A percentile compares a stretch with the other conserved stretches of the same genome.
These are phyloP conservation scores for Fusarium denticulatum DNA, from an alignment of 2,329 filamentous ascomycete species.

Conservation along the genomic window DNA sequence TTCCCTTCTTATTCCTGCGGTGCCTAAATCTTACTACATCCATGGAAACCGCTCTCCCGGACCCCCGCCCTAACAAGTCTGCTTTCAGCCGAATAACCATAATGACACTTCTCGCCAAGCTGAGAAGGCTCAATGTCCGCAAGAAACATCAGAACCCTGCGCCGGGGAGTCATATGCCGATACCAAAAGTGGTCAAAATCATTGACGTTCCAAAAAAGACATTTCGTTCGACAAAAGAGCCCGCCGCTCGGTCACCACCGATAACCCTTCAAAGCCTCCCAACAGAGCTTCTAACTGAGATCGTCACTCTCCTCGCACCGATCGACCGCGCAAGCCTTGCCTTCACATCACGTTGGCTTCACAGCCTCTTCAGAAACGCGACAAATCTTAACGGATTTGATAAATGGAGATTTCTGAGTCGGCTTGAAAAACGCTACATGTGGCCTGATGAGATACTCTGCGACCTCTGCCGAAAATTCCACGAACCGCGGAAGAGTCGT, in stretches of 20 bases:
- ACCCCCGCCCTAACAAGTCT: fast-evolving
- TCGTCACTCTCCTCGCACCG: background rate
- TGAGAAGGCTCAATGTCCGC: background rate
- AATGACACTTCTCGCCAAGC: background rate
- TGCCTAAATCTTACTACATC: background rate
- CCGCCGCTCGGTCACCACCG: fast-evolving
- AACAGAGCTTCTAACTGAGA: background rate
- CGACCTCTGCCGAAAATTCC: background rate
- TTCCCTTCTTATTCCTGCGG: too few species aligned
- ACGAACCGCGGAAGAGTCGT: background rate
- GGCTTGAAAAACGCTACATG: background rate
- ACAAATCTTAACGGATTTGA: background rate
- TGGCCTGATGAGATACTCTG: background rate
- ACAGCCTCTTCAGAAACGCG: background rate
- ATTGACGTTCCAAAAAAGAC: too few species aligned
- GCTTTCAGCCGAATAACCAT: fast-evolving
- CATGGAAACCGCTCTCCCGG: too few species aligned
- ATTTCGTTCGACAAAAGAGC: background rate
- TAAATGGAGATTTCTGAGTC: fast-evolving
- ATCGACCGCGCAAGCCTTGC: background rate
- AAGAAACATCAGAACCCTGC: background rate
- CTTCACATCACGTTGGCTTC: background rate
- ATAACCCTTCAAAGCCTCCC: background rate
- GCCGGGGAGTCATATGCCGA: too few species aligned
- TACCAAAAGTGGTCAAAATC: fast-evolving